Percentiles rank a stretch among this genome's conserved stretches.
Conservation (phyloP, 2,329 filamentous ascomycete species). For the Endoconidiophora polonica region DNA sequence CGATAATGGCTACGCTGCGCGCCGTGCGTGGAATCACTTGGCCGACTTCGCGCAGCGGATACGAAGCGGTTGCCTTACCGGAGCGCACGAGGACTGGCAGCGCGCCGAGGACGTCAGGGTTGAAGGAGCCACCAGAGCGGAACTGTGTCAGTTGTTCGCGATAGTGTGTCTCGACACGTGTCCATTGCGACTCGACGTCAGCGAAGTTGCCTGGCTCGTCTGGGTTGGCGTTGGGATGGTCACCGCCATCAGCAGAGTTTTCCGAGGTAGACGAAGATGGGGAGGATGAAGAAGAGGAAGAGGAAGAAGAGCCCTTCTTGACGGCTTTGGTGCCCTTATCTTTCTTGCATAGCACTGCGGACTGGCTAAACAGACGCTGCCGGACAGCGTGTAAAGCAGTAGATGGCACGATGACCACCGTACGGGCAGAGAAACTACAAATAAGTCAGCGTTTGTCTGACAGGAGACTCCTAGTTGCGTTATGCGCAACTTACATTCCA, state of each 20-base stretch:
- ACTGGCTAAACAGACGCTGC: slow-evolving; percentile 20
- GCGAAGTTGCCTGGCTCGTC: slow-evolving; percentile 33
- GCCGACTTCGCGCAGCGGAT: slow-evolving; percentile 38
- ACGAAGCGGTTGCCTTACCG: slow-evolving; percentile 18
- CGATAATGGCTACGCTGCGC: slow-evolving; percentile 25
- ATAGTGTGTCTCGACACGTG: slow-evolving; percentile 27
- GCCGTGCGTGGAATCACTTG: slow-evolving; percentile 33
- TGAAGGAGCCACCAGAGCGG: slow-evolving; percentile 33
- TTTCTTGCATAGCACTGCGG: slow-evolving; percentile 22
- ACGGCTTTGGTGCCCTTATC: slow-evolving; percentile 14
- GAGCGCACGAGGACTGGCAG: slow-evolving; percentile 23
- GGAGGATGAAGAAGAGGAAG: slow-evolving; percentile 12
- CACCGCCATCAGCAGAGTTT: slow-evolving; percentile 14
- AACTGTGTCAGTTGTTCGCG: slow-evolving; percentile 25
- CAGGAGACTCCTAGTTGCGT: too few species aligned
- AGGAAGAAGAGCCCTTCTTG: slow-evolving; percentile 13
- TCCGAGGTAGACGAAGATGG: slow-evolving; percentile 15
- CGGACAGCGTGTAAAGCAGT: neutral
- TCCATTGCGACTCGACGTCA: slow-evolving; percentile 29
- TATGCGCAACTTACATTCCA: slow-evolving; percentile 3
- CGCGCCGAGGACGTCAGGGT: slow-evolving; percentile 31
- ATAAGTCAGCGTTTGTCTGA: neutral
- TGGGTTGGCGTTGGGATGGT: slow-evolving; percentile 21
- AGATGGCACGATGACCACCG: neutral
- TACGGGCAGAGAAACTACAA: neutral